A percentile compares a stretch with the other conserved stretches of the same genome.
Evolutionary conservation across 179 eudicot species (phyloP).

Genomic region (Drosera spatulata): DNA sequence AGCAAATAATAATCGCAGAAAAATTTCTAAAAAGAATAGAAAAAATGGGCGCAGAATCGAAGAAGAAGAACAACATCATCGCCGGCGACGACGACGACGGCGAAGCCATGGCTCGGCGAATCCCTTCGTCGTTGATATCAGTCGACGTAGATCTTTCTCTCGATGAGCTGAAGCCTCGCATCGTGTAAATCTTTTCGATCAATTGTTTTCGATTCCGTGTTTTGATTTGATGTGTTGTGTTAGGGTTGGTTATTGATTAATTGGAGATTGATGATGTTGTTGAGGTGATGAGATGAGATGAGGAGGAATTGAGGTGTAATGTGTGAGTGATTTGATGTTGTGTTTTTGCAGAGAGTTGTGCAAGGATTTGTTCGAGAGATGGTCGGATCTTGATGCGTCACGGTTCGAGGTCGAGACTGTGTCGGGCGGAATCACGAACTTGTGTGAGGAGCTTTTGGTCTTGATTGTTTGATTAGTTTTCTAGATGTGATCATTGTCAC

Average conservation of each 20-base stretch:
- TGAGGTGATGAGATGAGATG: too few relatives aligned
- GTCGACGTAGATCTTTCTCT: conserved; percentile 73
- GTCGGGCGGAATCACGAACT: conserved; percentile 93
- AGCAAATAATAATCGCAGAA: too few relatives aligned
- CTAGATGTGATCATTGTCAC: too few relatives aligned
- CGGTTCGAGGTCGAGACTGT: conserved; percentile 53
- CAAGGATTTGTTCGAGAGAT: conserved; percentile 74
- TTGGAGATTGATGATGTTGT: background rate
- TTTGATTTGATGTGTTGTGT: background rate
- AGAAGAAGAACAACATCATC: too few relatives aligned
- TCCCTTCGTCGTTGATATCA: conserved; percentile 27
- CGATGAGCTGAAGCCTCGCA: conserved; percentile 47
- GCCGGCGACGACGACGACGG: too few relatives aligned
- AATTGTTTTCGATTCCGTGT: background rate
- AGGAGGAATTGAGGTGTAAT: too few relatives aligned
- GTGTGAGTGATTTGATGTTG: too few relatives aligned
- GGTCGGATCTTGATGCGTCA: conserved; percentile 71
- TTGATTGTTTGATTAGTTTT: too few relatives aligned
- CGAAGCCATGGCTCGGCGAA: too few relatives aligned
- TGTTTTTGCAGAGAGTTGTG: conserved; percentile 36
- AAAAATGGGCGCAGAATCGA: too few relatives aligned
- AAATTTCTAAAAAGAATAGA: too few relatives aligned
- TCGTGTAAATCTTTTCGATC: conserved; percentile 27
- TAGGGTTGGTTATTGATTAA: conserved; percentile 1
- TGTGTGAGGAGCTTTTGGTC: conserved; percentile 34